These are phyloP conservation scores for Phlebopus sp. DNA, from an alignment of 1,284 basidiomycete genomes.

Conservation along the genomic window DNA sequence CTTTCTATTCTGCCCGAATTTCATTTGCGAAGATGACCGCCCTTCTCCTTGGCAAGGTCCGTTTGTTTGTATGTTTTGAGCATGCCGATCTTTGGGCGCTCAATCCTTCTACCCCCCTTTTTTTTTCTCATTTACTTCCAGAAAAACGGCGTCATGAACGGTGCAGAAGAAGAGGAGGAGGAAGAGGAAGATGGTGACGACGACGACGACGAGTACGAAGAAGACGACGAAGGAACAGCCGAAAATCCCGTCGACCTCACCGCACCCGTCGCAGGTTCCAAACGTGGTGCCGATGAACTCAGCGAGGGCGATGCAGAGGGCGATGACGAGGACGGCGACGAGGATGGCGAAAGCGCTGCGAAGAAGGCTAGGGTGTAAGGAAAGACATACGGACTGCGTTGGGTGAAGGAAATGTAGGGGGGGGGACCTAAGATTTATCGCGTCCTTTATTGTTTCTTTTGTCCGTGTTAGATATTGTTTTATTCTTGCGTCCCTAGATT, in stretches of 20 bases:
- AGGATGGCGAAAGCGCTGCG: slow-evolving; percentile 7
- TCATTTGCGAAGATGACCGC: slow-evolving; percentile 21
- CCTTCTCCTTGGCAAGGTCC: slow-evolving; percentile 21
- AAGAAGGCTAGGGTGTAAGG: slow-evolving; percentile 28
- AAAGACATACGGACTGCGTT: neutral
- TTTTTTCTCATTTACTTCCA: neutral
- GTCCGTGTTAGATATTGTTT: neutral
- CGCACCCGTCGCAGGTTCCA: slow-evolving; percentile 13
- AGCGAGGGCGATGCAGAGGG: slow-evolving; percentile 6
- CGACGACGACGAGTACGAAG: slow-evolving; percentile 21
- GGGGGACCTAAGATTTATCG: neutral
- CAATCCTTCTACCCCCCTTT: too few relatives aligned
- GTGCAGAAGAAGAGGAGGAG: slow-evolving; percentile 9
- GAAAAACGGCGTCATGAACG: slow-evolving; percentile 16
- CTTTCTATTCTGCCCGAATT: neutral
- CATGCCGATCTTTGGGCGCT: neutral
- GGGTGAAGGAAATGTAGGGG: too few relatives aligned
- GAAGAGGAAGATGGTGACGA: slow-evolving; percentile 23
- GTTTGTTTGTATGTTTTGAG: neutral
- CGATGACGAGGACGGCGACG: slow-evolving; percentile 15
- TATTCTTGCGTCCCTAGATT: neutral
- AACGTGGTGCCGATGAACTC: slow-evolving; percentile 27
- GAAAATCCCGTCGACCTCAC: slow-evolving; percentile 11
- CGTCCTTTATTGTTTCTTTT: slow-evolving; percentile 2
- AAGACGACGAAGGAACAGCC: slow-evolving; percentile 14